Percentiles rank a stretch among this genome's conserved stretches.
Evolutionary conservation across 345 rosid genomes (phyloP).

Genomic region (Linum trigynum): DNA sequence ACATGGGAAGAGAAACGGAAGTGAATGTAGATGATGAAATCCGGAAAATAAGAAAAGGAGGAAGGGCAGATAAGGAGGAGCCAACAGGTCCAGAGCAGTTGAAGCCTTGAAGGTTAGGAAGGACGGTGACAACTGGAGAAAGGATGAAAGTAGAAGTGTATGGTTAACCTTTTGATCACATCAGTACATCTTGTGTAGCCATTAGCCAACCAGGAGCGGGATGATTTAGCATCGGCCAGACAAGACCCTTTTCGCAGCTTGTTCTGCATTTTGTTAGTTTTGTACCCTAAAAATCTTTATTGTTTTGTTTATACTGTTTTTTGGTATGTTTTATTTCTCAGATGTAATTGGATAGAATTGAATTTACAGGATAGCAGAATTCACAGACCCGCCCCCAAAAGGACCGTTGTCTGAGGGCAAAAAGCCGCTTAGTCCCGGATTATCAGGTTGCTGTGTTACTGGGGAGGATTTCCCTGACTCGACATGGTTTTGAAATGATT

Average conservation of each 20-base stretch:
- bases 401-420: too few relatives aligned
- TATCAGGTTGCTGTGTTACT: too few relatives aligned
- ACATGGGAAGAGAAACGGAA: constrained; percentile 40
- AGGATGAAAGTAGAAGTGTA: constrained; percentile 28
- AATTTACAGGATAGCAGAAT: constrained; percentile 36
- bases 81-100: neutral
- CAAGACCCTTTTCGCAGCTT: constrained; percentile 18
- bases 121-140: constrained; percentile 11
- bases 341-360: constrained; percentile 55
- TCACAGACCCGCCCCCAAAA: constrained; percentile 2
- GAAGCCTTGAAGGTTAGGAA: constrained; percentile 10
- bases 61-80: neutral
- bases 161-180: constrained; percentile 28
- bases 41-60: neutral
- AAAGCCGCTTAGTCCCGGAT: too few relatives aligned
- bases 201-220: constrained; percentile 5
- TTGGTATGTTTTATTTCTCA: constrained; percentile 15
- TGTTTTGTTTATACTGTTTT: constrained; percentile 26
- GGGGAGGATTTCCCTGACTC: too few relatives aligned
- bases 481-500: too few relatives aligned
- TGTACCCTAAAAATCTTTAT: constrained; percentile 32
- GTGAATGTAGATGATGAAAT: constrained; percentile 30
- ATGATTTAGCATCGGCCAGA: neutral
- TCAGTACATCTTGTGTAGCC: constrained; percentile 37
- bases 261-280: constrained; percentile 30